These are phyloP conservation scores for Apiospora aurea DNA, from an alignment of 2,329 filamentous ascomycete species.

Conservation along the genomic window DNA sequence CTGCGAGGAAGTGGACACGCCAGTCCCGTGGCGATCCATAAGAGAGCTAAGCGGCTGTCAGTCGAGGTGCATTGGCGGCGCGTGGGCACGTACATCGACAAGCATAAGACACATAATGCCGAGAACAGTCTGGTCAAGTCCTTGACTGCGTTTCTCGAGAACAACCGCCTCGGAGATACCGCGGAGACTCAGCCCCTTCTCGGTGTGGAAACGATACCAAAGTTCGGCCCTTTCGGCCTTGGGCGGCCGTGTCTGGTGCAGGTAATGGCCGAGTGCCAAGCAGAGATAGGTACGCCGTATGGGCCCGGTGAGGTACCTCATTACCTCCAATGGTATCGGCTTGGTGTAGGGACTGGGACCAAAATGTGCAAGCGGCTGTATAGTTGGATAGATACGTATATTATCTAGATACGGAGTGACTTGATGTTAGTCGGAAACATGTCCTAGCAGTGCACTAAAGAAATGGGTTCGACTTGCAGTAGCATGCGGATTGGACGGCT, in stretches of 20 bases:
- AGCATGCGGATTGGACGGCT: slow-evolving; percentile 15
- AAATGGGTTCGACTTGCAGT: not conserved
- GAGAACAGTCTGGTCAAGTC: not conserved
- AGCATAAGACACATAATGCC: slow-evolving; percentile 16
- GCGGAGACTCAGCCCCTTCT: slow-evolving; percentile 14
- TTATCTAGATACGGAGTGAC: slow-evolving; percentile 36
- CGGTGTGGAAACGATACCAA: slow-evolving; percentile 24
- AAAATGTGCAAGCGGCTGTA: slow-evolving; percentile 30
- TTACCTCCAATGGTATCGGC: slow-evolving; percentile 28
- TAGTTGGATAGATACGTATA: slow-evolving; percentile 40
- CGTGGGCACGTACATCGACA: not conserved
- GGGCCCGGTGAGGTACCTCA: slow-evolving; percentile 28
- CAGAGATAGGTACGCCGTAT: slow-evolving; percentile 33
- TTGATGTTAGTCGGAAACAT: not conserved
- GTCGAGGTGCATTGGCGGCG: too few relatives aligned
- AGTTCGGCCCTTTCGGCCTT: not conserved
- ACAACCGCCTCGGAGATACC: not conserved
- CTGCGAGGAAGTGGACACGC: slow-evolving; percentile 41
- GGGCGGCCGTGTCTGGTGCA: slow-evolving; percentile 27
- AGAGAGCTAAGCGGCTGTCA: not conserved
- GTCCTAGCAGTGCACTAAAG: slow-evolving; percentile 18
- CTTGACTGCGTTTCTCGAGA: not conserved
- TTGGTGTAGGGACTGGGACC: slow-evolving; percentile 25
- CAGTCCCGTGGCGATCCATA: slow-evolving; percentile 32
- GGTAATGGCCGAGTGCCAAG: slow-evolving; percentile 33